Conservation (phyloP, 768 basidiomycete genomes). For the Lyophyllum decastes region DNA sequence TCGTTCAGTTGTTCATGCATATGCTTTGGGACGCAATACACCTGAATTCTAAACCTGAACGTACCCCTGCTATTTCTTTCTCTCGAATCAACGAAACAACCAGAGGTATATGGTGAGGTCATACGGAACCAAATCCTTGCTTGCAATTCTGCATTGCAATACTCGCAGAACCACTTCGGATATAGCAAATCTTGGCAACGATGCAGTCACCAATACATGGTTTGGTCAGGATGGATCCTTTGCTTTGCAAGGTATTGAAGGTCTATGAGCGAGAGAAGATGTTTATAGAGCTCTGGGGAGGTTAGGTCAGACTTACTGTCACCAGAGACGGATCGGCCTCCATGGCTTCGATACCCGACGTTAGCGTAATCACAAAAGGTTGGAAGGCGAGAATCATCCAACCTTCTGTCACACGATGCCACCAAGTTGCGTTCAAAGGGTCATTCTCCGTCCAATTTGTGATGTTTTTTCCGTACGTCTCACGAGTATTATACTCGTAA, state of each 20-base stretch:
- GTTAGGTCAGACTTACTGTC: slow-evolving; percentile 39
- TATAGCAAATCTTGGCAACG: slow-evolving; percentile 75
- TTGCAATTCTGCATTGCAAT: slow-evolving; percentile 62
- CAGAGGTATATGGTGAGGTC: slow-evolving; percentile 7
- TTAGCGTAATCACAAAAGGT: background rate
- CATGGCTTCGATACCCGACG: slow-evolving; percentile 53
- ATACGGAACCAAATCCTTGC: slow-evolving; percentile 61
- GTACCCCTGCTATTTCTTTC: background rate
- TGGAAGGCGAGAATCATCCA: slow-evolving; percentile 12
- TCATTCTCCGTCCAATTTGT: slow-evolving; percentile 60
- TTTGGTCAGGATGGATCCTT: slow-evolving; percentile 54
- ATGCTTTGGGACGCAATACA: no score
- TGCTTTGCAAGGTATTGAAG: slow-evolving; percentile 75
- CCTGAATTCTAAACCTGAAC: background rate
- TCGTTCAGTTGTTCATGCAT: no score
- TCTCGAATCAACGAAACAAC: background rate
- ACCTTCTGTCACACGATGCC: slow-evolving; percentile 81
- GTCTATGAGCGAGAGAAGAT: slow-evolving; percentile 34
- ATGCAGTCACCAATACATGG: slow-evolving; percentile 63
- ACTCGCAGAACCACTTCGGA: slow-evolving; percentile 70
- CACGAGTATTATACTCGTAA: slow-evolving; percentile 72
- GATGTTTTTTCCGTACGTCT: slow-evolving; percentile 61
- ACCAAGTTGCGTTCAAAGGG: slow-evolving; percentile 82
- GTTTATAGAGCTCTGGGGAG: background rate
- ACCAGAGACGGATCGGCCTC: slow-evolving; percentile 56